Base-by-base conservation (phyloP, 164 flowering plant genomes). In the Vitis rupestris region DNA sequence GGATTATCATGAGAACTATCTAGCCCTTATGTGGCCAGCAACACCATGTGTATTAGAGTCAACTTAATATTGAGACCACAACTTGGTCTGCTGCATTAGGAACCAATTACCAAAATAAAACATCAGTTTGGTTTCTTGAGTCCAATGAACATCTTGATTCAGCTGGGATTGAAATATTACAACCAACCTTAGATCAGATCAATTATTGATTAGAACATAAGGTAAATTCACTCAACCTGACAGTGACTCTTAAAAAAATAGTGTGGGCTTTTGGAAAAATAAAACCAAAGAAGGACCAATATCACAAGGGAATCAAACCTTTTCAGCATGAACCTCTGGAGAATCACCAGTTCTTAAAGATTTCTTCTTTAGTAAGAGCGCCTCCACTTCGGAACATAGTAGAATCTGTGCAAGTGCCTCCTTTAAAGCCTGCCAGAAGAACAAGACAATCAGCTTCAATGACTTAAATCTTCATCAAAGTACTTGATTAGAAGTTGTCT, bases 281-380 rank as follows among this genome's bases (percentile, higher is more conserved):
- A 53, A 13, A 59, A 15, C 17, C 44, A 59, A 16, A 51, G 5
- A 62, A 16, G 12, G 54, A 65, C 30, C 10, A 47, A 53, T 13
- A 16, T 37, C 12, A 48, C 29, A 7, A 37, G 47, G 23, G 27
- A 68, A 27, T 4, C 3, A 31, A 55, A 87, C 91, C 88, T 85
- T 87, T 63, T 81, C 74, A 67, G 76, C 67, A 72, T 87, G 88
- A 61, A 65, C 19, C 14, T 70, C 72, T 47, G 81, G 77, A 70
- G 87, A 66, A 65, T 87, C 88, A 13, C 87, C 86, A 78, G 64
- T 67, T 9, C 78, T 76, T 44, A 80, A 53, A 14, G 67, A 53
- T 73, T 81, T 87, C 77, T 81, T 87, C 70, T 74, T 79, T 48
- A 81, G 72, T 52, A 84, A 66, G 52, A 87, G 77, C n/a, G 60